A percentile compares a stretch with the other conserved stretches of the same genome.
Conservation (phyloP, 768 basidiomycete genomes). For the Ramaria sp. region DNA sequence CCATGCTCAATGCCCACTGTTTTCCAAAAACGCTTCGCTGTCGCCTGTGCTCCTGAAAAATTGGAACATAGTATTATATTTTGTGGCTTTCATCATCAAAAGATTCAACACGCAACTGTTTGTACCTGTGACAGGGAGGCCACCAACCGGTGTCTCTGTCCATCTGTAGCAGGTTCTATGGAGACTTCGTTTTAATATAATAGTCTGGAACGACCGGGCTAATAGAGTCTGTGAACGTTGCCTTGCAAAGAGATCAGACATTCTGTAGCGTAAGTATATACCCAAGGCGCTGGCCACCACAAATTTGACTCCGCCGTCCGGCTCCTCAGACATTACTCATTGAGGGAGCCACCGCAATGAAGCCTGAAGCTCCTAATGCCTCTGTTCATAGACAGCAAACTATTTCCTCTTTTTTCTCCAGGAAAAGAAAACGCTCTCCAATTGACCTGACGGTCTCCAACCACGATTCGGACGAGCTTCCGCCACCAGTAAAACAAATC, state of each 20-base stretch:
- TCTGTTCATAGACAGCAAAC: conserved; percentile 19
- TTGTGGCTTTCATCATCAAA: background rate
- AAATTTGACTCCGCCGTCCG: background rate
- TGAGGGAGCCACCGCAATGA: background rate
- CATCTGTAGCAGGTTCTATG: background rate
- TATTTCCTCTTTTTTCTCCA: conserved; percentile 33
- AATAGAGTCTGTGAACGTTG: background rate
- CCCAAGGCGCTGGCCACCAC: background rate
- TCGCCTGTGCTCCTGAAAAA: conserved; percentile 68
- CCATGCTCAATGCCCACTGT: conserved; percentile 63
- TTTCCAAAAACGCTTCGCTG: conserved; percentile 91
- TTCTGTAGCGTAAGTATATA: background rate
- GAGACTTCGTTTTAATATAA: background rate
- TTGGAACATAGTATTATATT: background rate
- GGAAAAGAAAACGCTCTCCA: conserved; percentile 25
- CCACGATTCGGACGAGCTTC: conserved; percentile 9
- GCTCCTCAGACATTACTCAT: background rate
- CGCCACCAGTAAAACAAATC: conserved; percentile 21
- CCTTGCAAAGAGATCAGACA: background rate
- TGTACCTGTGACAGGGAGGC: conserved; percentile 44
- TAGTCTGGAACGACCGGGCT: background rate
- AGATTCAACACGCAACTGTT: conserved; percentile 32
- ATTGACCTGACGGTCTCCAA: conserved; percentile 45
- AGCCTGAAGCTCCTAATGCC: background rate
- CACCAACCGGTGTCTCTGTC: conserved; percentile 20